Evolutionary conservation across 108 stramenopile species (phyloP).

Genomic region (Nitzschia sp.): DNA sequence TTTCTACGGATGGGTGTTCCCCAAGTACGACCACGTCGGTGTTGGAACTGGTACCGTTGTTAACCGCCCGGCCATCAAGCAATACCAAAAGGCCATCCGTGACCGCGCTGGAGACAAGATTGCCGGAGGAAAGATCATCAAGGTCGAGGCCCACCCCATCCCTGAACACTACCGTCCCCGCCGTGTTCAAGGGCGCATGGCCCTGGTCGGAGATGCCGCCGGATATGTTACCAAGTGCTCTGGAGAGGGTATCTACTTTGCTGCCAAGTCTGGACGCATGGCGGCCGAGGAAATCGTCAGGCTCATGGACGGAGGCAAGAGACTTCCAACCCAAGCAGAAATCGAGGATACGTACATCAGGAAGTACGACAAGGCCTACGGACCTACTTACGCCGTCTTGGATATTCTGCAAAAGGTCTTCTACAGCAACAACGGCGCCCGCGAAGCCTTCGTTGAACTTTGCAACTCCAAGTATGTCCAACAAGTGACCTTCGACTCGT

Average conservation of each 20-base stretch:
- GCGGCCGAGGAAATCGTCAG: slow-evolving; percentile 93
- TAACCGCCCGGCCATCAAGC: slow-evolving; percentile 98
- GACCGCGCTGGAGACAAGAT: slow-evolving; percentile 98
- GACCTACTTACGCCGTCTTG: slow-evolving; percentile 96
- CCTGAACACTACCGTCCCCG: slow-evolving; percentile 98
- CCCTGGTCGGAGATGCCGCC: slow-evolving; percentile 97
- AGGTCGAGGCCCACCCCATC: slow-evolving; percentile 99
- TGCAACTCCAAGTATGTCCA: slow-evolving; percentile 98
- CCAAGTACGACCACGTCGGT: slow-evolving; percentile 99
- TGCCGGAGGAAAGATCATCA: slow-evolving; percentile 97
- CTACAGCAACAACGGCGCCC: slow-evolving; percentile 97
- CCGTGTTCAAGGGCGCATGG: slow-evolving; percentile 92
- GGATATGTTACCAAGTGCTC: slow-evolving; percentile 99
- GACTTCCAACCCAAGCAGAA: slow-evolving; percentile 91
- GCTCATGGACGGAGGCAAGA: slow-evolving; percentile 86
- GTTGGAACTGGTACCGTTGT: slow-evolving; percentile 98
- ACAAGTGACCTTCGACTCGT: slow-evolving; percentile 98
- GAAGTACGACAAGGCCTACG: slow-evolving; percentile 92
- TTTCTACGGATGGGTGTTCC: slow-evolving; percentile 99
- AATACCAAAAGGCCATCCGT: slow-evolving; percentile 99
- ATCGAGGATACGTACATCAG: slow-evolving; percentile 93
- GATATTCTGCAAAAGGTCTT: slow-evolving; percentile 98
- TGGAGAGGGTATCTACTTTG: slow-evolving; percentile 99
- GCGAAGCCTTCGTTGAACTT: slow-evolving; percentile 97
- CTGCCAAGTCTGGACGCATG: slow-evolving; percentile 97